A percentile compares a stretch with the other conserved stretches of the same genome.
Conservation (phyloP, 805 yeast genomes). For the Saccharomycopsis javanensis region DNA sequence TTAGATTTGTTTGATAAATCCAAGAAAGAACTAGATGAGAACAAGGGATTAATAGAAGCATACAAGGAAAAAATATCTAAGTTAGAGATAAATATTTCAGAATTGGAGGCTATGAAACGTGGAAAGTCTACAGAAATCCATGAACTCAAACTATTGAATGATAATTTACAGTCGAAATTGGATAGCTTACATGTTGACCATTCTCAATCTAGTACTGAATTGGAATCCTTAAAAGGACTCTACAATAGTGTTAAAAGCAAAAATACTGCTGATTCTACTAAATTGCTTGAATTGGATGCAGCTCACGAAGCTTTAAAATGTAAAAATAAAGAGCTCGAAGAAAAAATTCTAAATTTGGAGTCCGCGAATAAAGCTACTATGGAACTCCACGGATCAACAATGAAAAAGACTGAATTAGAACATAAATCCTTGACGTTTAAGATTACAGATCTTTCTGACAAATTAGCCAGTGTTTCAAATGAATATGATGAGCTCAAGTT, state of each 20-base stretch:
- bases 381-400: neutral
- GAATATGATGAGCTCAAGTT: neutral
- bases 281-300: conserved; percentile 7
- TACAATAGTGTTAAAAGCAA: conserved; percentile 8
- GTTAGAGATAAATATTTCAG: neutral
- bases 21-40: neutral
- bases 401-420: neutral
- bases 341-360: neutral
- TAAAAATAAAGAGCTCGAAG: conserved; percentile 1
- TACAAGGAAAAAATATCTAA: neutral
- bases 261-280: conserved; percentile 7
- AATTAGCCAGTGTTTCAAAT: neutral
- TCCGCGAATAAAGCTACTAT: neutral
- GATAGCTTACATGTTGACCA: neutral
- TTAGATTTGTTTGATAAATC: neutral
- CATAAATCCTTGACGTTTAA: neutral
- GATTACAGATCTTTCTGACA: conserved; percentile 18
- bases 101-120: neutral
- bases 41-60: neutral
- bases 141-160: neutral
- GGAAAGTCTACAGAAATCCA: neutral
- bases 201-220: neutral
- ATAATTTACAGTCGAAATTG: neutral
- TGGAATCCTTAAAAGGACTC: neutral
- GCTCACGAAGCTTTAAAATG: conserved; percentile 8